These are phyloP conservation scores for Thielaviopsis populi DNA, from an alignment of 2,329 filamentous ascomycete species.

Conservation along the genomic window DNA sequence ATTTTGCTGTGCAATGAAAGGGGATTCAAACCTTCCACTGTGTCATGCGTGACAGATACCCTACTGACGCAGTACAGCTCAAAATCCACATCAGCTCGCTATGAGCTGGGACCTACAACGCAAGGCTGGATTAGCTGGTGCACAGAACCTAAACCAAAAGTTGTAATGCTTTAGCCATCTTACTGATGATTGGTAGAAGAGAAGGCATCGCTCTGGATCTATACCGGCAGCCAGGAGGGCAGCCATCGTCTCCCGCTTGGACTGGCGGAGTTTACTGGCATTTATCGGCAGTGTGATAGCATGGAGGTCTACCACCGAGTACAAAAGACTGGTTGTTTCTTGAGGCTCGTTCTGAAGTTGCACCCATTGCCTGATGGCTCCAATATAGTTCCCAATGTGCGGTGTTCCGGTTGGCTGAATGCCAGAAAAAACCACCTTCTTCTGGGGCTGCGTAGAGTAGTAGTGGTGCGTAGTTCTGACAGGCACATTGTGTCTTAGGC, in stretches of 20 bases:
- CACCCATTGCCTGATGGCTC: constrained; percentile 77
- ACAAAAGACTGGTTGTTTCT: constrained; percentile 50
- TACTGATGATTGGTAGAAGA: constrained; percentile 75
- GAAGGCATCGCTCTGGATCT: constrained; percentile 55
- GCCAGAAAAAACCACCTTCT: constrained; percentile 65
- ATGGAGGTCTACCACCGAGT: constrained; percentile 84
- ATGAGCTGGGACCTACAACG: constrained; percentile 54
- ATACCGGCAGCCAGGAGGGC: constrained; percentile 72
- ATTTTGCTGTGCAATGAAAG: not conserved
- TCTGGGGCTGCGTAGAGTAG: constrained; percentile 19
- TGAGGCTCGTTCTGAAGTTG: constrained; percentile 52
- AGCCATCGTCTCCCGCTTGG: constrained; percentile 62
- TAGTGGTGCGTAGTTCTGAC: not conserved
- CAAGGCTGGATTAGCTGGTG: not conserved
- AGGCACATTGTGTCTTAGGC: not conserved
- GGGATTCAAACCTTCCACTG: constrained; percentile 70
- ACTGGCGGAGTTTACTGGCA: constrained; percentile 42
- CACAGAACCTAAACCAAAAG: not conserved
- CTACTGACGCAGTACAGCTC: constrained; percentile 79
- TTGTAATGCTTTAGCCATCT: constrained; percentile 3
- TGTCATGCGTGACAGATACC: constrained; percentile 95
- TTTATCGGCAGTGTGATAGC: constrained; percentile 71
- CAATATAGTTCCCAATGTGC: constrained; percentile 89
- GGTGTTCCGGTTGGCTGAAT: constrained; percentile 94
- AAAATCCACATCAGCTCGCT: constrained; percentile 94